A percentile compares a stretch with the other conserved stretches of the same genome.
Evolutionary conservation across 1,284 basidiomycete species (phyloP).

Genomic region (Tilletia walkeri): DNA sequence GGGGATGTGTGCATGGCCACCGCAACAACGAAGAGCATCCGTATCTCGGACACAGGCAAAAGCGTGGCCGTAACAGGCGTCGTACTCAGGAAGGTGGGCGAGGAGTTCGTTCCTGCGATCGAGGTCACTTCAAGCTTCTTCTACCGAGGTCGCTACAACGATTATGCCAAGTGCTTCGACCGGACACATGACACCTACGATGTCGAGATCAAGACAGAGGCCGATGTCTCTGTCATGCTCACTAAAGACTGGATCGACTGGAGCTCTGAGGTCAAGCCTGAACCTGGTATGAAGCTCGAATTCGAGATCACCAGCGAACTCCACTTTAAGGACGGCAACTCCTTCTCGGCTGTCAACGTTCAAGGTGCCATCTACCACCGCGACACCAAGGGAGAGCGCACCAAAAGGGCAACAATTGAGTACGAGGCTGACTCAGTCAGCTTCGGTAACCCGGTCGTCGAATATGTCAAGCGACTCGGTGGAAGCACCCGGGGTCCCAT

Average conservation of each 20-base stretch:
- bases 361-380: constrained; percentile 62
- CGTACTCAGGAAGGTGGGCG: constrained; percentile 47
- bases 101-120: constrained; percentile 84
- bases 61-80: constrained; percentile 43
- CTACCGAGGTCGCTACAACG: constrained; percentile 88
- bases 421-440: constrained; percentile 44
- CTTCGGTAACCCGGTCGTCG: constrained; percentile 79
- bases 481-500: constrained; percentile 71
- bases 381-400: constrained; percentile 47
- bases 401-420: constrained; percentile 43
- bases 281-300: constrained; percentile 76
- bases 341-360: constrained; percentile 78
- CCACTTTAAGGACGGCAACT: constrained; percentile 84
- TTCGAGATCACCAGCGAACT: constrained; percentile 85
- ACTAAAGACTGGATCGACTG: constrained; percentile 98
- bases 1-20: constrained; percentile 88
- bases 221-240: constrained; percentile 81
- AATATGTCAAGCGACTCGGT: constrained; percentile 89
- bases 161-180: constrained; percentile 95
- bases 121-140: constrained; percentile 94
- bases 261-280: constrained; percentile 71
- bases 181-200: constrained; percentile 77
- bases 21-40: constrained; percentile 82
- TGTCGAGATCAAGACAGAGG: constrained; percentile 73
- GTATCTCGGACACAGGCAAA: constrained; percentile 88